Evolutionary conservation across 2,329 filamentous ascomycete genomes (phyloP), one percentile per base, ranked within the genome.

Genomic region (Paramyrothecium roridum): DNA sequence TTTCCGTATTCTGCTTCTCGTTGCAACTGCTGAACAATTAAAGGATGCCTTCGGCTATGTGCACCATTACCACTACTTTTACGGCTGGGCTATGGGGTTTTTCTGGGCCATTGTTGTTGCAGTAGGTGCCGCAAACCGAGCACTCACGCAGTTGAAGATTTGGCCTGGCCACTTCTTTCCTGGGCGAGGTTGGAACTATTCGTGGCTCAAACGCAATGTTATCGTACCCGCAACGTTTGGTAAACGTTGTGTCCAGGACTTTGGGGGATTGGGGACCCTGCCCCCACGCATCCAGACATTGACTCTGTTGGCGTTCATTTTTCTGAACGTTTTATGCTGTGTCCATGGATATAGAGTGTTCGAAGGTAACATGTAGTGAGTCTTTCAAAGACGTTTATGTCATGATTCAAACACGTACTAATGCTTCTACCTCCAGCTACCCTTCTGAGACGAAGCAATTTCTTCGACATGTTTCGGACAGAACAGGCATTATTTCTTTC

Each of bases 401-500:
- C n/a, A n/a, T n/a, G n/a, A n/a, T n/a, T n/a, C n/a, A n/a, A n/a
- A n/a, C n/a, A n/a, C n/a, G n/a, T n/a, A n/a, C n/a, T n/a, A n/a
- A n/a, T n/a, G n/a, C n/a, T n/a, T n/a, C n/a, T n/a, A n/a, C n/a
- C n/a, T n/a, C n/a, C 12, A 78, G 75, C 58, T 78, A 71, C 52
- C 65, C 70, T 0, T 58, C 63, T 0, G 54, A 61, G 0, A 64
- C 64, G 2, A 66, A 64, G 4, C 76, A 79, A 54, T 48, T 71
- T 0, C 72, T 75, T 45, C 81, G 85, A 1, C 87, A 85, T 54
- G 73, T 84, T 0, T 81, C 83, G 0, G 85, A 88, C 57, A 79
- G 87, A 10, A 86, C 85, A 0, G 86, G 86, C 0, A 80, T 86
- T 30, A 76, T 90, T 21, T 81, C 84, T 0, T 82, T 86, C 60